Evolutionary conservation across 257 asterid species (phyloP).

Genomic region (Solanum sejunctum): DNA sequence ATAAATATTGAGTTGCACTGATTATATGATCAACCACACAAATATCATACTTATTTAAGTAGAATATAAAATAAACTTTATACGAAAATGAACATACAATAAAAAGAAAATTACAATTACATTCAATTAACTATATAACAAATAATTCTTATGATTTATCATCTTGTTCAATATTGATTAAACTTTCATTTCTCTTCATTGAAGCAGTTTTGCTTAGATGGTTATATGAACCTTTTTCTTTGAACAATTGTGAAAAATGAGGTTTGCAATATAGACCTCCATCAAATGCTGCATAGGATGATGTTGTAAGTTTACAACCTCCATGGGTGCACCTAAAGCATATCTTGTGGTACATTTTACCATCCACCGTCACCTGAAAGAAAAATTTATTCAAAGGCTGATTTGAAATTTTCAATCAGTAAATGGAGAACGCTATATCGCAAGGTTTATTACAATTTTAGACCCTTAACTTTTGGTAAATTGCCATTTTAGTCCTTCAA

Average conservation of each 20-base stretch:
- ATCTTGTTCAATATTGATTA: not conserved
- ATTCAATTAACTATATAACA: no score
- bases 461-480: not conserved
- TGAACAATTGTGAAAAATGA: conserved; percentile 70
- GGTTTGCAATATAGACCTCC: conserved; percentile 74
- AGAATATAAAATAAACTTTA: not conserved
- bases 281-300: conserved; percentile 72
- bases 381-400: not conserved
- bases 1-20: no score
- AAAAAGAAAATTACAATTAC: no score
- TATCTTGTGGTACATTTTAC: conserved; percentile 56
- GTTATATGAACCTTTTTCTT: conserved; percentile 62
- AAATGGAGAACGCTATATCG: not conserved
- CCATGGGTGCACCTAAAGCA: conserved; percentile 90
- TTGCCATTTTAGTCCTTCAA: no score
- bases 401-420: not conserved
- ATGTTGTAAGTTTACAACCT: conserved; percentile 58
- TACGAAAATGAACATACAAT: not conserved
- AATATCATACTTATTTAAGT: not conserved
- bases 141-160: not conserved
- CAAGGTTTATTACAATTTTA: not conserved
- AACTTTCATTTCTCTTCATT: conserved; percentile 16
- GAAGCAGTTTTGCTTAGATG: conserved; percentile 55
- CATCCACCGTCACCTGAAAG: conserved; percentile 57
- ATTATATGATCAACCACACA: no score